These are phyloP conservation scores for Stentor roeselii DNA, from an alignment of 73 alveolate genomes.

Conservation along the genomic window DNA sequence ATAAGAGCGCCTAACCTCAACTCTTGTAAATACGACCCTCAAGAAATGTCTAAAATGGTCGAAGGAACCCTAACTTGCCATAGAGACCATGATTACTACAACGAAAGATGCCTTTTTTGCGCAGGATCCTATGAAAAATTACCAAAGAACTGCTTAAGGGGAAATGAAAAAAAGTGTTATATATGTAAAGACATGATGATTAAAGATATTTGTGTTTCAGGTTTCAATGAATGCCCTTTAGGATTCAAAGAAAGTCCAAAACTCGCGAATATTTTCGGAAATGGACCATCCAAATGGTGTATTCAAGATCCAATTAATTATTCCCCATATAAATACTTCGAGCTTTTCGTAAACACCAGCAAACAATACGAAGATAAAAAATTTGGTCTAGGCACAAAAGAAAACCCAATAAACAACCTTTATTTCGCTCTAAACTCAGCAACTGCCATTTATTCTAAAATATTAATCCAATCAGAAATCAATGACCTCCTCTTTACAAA, in stretches of 20 bases:
- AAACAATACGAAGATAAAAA: not conserved
- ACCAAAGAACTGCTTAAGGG: not conserved
- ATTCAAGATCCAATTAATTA: not conserved
- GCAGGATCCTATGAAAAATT: no score
- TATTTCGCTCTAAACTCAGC: not conserved
- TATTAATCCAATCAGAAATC: not conserved
- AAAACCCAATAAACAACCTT: not conserved
- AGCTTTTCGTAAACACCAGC: not conserved
- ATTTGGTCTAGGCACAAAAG: not conserved
- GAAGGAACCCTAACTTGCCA: no score
- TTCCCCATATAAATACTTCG: not conserved
- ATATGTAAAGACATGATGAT: not conserved
- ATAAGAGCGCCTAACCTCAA: no score
- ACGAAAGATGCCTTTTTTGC: no score
- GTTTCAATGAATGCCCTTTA: not conserved
- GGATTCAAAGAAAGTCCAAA: not conserved
- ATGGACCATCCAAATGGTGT: not conserved
- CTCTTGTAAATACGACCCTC: no score
- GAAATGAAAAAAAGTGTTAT: not conserved
- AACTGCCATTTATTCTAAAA: not conserved
- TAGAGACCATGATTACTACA: no score
- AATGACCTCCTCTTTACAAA: not conserved
- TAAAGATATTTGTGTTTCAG: not conserved
- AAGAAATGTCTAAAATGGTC: no score
- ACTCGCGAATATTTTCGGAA: not conserved